Percentiles rank a stretch among this genome's conserved stretches.
Evolutionary conservation across 495 filamentous ascomycete genomes (phyloP).

Genomic region (Copromyces sp.): DNA sequence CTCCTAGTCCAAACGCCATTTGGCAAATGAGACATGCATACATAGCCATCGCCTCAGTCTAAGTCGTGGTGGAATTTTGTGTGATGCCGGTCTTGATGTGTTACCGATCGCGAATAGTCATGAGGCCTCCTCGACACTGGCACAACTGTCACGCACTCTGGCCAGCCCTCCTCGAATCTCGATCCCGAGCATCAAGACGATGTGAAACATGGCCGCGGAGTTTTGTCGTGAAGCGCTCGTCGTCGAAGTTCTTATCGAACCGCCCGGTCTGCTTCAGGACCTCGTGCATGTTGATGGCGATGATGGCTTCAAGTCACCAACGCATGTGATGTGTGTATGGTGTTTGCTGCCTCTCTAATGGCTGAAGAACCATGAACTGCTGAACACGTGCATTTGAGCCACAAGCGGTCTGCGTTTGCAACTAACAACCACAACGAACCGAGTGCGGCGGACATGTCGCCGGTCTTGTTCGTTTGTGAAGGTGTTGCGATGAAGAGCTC

Average conservation of each 20-base stretch:
- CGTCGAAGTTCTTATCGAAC: conserved; percentile 3
- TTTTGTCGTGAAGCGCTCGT: not conserved
- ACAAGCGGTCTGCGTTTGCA: not conserved
- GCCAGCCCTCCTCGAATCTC: not conserved
- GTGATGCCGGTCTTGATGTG: not conserved
- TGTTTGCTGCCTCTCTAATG: not conserved
- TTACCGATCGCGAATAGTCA: not conserved
- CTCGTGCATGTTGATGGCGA: not conserved
- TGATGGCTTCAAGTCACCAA: not conserved
- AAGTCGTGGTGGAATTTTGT: not conserved
- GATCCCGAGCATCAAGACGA: not conserved
- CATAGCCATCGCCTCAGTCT: not conserved
- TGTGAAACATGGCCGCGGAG: not conserved
- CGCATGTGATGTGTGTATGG: not conserved
- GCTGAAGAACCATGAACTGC: not conserved
- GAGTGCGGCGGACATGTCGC: not conserved
- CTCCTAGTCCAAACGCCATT: not conserved
- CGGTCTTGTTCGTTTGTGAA: not conserved
- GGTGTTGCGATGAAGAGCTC: not conserved
- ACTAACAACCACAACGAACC: not conserved
- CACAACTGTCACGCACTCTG: not conserved
- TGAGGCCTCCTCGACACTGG: not conserved
- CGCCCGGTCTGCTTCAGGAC: conserved; percentile 7
- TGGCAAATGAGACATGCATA: not conserved
- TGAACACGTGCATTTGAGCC: not conserved